Percentiles rank a stretch among this genome's conserved stretches.
Conservation (phyloP, 148 eudicot genomes). For the Drosera capensis region DNA sequence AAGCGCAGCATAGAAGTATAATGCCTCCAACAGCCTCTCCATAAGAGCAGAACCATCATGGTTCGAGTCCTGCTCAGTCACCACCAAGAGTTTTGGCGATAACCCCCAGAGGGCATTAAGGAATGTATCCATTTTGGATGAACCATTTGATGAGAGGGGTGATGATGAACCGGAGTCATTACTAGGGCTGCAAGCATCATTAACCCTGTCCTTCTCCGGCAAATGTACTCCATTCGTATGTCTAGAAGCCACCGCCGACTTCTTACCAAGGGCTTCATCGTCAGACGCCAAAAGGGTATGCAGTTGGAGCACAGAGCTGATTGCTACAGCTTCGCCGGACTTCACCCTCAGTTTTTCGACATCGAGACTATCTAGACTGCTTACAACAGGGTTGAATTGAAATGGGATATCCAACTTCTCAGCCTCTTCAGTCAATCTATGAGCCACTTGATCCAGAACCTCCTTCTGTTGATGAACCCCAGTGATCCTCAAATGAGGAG, state of each 20-base stretch:
- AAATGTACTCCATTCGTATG: conserved; percentile 20
- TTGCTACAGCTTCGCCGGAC: conserved; percentile 88
- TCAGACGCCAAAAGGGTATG: conserved; percentile 59
- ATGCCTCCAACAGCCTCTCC: conserved; percentile 72
- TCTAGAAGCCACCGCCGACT: not conserved
- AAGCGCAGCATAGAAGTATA: conserved; percentile 74
- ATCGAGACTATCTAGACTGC: conserved; percentile 57
- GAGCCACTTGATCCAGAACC: conserved; percentile 72
- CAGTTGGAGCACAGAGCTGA: conserved; percentile 67
- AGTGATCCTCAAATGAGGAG: conserved; percentile 90
- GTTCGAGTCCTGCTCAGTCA: conserved; percentile 76
- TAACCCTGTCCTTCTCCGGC: conserved; percentile 25
- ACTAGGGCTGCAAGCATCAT: conserved; percentile 35
- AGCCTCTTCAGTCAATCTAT: conserved; percentile 62
- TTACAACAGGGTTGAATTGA: conserved; percentile 71
- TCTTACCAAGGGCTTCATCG: conserved; percentile 26
- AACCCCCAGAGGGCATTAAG: conserved; percentile 58
- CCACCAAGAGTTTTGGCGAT: conserved; percentile 78
- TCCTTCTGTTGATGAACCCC: conserved; percentile 74
- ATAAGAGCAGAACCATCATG: conserved; percentile 52
- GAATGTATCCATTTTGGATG: conserved; percentile 39
- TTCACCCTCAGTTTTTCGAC: conserved; percentile 72
- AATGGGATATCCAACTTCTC: conserved; percentile 88
- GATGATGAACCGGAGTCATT: conserved; percentile 56
- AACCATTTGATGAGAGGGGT: conserved; percentile 25